Evolutionary conservation across 768 basidiomycete species (phyloP).

Genomic region (Sporobolomyces phaffii): DNA sequence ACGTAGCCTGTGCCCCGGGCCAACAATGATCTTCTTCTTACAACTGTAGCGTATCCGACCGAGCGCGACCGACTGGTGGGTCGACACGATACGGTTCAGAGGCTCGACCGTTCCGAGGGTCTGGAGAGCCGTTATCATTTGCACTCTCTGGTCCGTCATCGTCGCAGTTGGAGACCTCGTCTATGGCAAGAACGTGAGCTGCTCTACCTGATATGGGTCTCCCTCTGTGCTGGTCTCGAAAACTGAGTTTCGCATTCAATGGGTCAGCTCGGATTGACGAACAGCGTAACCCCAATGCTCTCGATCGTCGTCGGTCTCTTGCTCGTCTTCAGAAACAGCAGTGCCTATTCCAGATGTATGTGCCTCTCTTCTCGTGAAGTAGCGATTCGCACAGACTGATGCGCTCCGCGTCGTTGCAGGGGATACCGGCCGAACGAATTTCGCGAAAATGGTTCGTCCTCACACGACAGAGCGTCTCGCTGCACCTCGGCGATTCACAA

Average conservation of each 20-base stretch:
- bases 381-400: too few species aligned
- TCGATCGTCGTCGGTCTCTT: conserved; percentile 41
- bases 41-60: conserved; percentile 19
- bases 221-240: too few species aligned
- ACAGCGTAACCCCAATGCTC: conserved; percentile 32
- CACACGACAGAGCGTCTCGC: background rate
- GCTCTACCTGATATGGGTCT: too few species aligned
- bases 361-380: too few species aligned
- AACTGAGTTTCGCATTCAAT: too few species aligned
- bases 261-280: conserved; percentile 24
- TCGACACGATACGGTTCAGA: conserved; percentile 16
- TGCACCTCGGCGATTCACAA: background rate
- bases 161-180: conserved; percentile 22
- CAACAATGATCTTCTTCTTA: background rate
- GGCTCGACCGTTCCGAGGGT: conserved; percentile 19
- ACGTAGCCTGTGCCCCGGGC: too few species aligned
- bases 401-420: background rate
- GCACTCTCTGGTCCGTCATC: conserved; percentile 15
- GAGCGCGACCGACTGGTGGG: conserved; percentile 30
- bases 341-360: conserved; percentile 25
- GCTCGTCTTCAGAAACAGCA: conserved; percentile 40
- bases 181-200: conserved; percentile 1
- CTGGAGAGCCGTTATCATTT: conserved; percentile 14
- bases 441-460: conserved; percentile 18
- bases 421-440: conserved; percentile 30